Base-by-base conservation (phyloP, 2,329 filamentous ascomycete genomes). In the Colletotrichum costaricense region DNA sequence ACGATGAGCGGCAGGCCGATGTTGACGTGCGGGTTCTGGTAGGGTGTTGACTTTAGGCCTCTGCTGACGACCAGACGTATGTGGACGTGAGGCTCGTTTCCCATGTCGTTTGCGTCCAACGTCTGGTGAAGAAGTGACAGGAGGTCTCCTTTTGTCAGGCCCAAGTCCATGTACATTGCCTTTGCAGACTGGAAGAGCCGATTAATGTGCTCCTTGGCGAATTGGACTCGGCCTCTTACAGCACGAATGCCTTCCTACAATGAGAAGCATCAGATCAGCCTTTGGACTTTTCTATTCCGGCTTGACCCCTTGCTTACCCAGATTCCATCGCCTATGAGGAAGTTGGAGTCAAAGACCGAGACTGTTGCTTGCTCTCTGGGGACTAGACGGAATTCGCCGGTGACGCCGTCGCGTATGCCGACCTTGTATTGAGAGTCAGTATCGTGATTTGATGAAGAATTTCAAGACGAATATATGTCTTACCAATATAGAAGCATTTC, bases 81-180 rank as follows among this genome's bases (percentile, higher is more conserved):
- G 64, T 80, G 78, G 4, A 80, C 78, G 66, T 80, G 76, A 28
- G 74, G 60, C 14, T 79, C 78, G 11, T 76, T 74, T 11, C 22
- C 55, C 78, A 80, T 78, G 28, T 75, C 67, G 56, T 80, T 80
- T 52, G 76, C 76, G 59, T 80, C 78, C 2, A 80, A 33, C 1
- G 78, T 80, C 8, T 75, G 60, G 57, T 80, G 78, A 4, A 80
- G 70, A 1, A 78, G 70, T 7, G 54, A 65, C 1, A 79, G 62
- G 4, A 80, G 75, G 1, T 76, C 77, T n/a, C 74, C 72, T 42
- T 79, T 79, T 3, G 73, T 74, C 11, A 80, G 67, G 2, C 78
- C 78, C 11, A 80, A 59, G 33, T 79, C 78, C 78, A 80, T 79
- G 49, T 74, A 75, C 78, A 80, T 80, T 26, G 78, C 78, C 28